phyloP scores from a whole-genome alignment of 805 yeast species.

The Metschnikowia borealis region DNA sequence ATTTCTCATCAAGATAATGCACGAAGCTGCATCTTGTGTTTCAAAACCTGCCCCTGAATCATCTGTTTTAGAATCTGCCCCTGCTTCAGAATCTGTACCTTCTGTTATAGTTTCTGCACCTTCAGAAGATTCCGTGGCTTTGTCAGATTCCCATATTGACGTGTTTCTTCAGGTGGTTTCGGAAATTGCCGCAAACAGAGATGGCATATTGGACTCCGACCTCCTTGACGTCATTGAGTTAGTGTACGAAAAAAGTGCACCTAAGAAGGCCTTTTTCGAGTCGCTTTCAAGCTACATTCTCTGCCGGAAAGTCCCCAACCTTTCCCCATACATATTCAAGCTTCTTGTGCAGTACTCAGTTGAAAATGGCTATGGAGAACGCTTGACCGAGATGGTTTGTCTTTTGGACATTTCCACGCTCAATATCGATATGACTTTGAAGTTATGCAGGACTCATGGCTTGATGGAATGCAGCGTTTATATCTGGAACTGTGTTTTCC shows the following conservation, averaged over 20 bases:
- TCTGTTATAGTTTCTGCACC: too few relatives aligned
- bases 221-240: slow-evolving; percentile 17
- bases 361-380: slow-evolving; percentile 36
- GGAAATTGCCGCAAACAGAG: slow-evolving; percentile 4
- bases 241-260: slow-evolving; percentile 26
- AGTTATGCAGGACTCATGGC: slow-evolving; percentile 51
- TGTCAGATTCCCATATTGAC: neutral
- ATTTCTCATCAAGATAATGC: slow-evolving; percentile 54
- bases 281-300: slow-evolving; percentile 50
- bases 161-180: slow-evolving; percentile 18
- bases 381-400: slow-evolving; percentile 66
- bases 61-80: too few relatives aligned
- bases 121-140: too few relatives aligned
- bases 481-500: slow-evolving; percentile 66
- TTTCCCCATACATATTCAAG: slow-evolving; percentile 65
- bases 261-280: slow-evolving; percentile 44
- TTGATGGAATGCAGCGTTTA: slow-evolving; percentile 62
- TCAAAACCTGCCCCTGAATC: too few relatives aligned
- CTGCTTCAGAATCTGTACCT: too few relatives aligned
- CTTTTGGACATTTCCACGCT: slow-evolving; percentile 60
- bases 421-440: slow-evolving; percentile 74
- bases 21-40: slow-evolving; percentile 25
- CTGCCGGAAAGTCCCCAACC: slow-evolving; percentile 37
- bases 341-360: slow-evolving; percentile 54
- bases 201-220: slow-evolving; percentile 6